Evolutionary conservation across 2,329 filamentous ascomycete genomes (phyloP), one percentile per base, ranked within the genome.

Genomic region (Emericellopsis atlantica): DNA sequence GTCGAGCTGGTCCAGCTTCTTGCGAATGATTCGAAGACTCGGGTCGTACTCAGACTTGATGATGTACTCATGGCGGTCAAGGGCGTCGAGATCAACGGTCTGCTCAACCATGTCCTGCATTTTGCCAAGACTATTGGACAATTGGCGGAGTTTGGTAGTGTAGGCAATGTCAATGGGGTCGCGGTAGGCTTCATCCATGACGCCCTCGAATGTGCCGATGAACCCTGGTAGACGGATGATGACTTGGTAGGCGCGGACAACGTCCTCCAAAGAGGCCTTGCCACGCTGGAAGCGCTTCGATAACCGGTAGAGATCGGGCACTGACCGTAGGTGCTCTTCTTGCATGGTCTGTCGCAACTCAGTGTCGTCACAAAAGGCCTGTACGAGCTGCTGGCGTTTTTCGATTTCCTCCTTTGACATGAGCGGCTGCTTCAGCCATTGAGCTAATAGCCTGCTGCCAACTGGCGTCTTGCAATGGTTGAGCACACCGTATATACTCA

Each of bases 1-100:
- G 47, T 81, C 81, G 23, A 95, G 66, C 54, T 81, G 86, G 55
- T 96, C 90, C 2, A 98, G 76, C 56, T 90, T 92, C 64, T 85
- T 89, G 40, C 86, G 79, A 50, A 98, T 93, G n/a, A 85, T 78
- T 15, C 83, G 79, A 32, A 98, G 69, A 41, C 80, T 76, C 44
- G 95, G 88, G 53, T 98, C 92, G 48, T 95, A 98, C 55, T 98
- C 92, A 1, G 93, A 85, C 62, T 96, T 98, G 72, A 98, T 98
- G 52, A 95, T 90, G 63, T 93, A 98, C 57, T 98, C 92, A 55
- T 98, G 92, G 49, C 92, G 88, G 53, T 98, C 90, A 10, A 98
- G 75, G 3, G 92, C 92, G 43, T 95, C 86, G 0, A 98, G 75
- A 54, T 98, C 92, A 12, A 98, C 89, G 0, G 93, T 98, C 2